Percentiles rank a stretch among this genome's conserved stretches.
phyloP scores from a whole-genome alignment of 345 rosid genomes.

The Murraya paniculata region DNA sequence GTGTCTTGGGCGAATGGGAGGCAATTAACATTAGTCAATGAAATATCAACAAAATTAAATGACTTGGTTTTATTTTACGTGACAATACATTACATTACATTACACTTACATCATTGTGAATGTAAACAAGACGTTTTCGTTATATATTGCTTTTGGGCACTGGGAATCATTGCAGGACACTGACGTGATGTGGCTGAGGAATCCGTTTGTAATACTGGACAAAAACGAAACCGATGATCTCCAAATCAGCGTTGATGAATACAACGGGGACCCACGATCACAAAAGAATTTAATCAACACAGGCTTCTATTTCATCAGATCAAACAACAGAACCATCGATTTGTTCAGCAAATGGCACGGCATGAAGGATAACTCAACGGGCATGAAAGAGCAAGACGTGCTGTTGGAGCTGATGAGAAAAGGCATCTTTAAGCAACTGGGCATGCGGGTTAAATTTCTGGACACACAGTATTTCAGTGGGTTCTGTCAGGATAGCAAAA shows the following conservation, averaged over 20 bases:
- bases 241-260: constrained; percentile 61
- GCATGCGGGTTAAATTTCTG: constrained; percentile 43
- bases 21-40: too few relatives aligned
- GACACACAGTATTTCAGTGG: constrained; percentile 67
- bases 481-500: constrained; percentile 61
- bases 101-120: too few relatives aligned
- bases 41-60: too few relatives aligned
- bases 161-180: constrained; percentile 47
- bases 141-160: neutral
- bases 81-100: neutral
- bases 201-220: constrained; percentile 45
- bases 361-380: constrained; percentile 45
- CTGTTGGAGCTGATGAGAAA: constrained; percentile 34
- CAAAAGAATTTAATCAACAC: constrained; percentile 51
- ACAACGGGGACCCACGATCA: constrained; percentile 31
- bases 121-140: neutral
- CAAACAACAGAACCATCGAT: constrained; percentile 65
- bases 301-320: constrained; percentile 59
- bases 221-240: constrained; percentile 43
- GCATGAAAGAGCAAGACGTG: constrained; percentile 78
- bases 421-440: constrained; percentile 37
- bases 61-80: neutral
- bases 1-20: too few relatives aligned
- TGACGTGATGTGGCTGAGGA: constrained; percentile 76
- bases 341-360: constrained; percentile 63